phyloP scores from a whole-genome alignment of 1,139 yeast species.

The Diutina mesorugosa region DNA sequence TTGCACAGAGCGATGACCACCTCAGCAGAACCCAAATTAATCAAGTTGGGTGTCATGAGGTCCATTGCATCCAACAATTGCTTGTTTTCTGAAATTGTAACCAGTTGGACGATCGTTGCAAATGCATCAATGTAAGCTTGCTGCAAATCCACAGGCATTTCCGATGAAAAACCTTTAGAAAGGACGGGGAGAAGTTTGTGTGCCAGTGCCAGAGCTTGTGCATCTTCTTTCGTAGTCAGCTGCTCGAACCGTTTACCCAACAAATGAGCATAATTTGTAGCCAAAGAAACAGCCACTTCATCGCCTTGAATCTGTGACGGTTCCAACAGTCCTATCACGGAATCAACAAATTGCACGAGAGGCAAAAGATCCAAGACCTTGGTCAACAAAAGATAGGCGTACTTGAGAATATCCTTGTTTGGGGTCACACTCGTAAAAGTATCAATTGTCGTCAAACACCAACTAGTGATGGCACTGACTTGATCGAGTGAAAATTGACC shows the following conservation, averaged over 20 bases:
- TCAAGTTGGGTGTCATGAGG: conserved; percentile 31
- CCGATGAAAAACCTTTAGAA: conserved; percentile 27
- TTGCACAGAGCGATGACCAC: conserved; percentile 65
- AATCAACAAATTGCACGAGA: conserved; percentile 52
- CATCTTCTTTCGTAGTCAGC: conserved; percentile 39
- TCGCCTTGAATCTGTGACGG: conserved; percentile 15
- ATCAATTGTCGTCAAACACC: conserved; percentile 25
- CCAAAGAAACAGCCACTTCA: conserved; percentile 22
- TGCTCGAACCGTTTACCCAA: conserved; percentile 58
- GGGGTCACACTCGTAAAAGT: conserved; percentile 9
- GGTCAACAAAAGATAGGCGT: conserved; percentile 38
- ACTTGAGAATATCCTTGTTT: conserved; percentile 11
- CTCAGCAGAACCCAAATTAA: conserved; percentile 20
- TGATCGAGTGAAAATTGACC: conserved; percentile 18
- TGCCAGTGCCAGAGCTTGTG: conserved; percentile 26
- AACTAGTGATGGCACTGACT: conserved; percentile 31
- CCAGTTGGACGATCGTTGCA: conserved; percentile 49
- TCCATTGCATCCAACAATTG: conserved; percentile 36
- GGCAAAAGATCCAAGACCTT: conserved; percentile 63
- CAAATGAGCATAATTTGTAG: conserved; percentile 43
- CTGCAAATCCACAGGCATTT: conserved; percentile 34
- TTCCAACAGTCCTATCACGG: conserved; percentile 46
- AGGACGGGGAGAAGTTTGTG: conserved; percentile 33
- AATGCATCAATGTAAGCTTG: conserved; percentile 64
- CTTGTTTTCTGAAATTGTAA: conserved; percentile 32